Base-by-base conservation (phyloP, 2,329 filamentous ascomycete species). In the Exutisphaerella laricina region DNA sequence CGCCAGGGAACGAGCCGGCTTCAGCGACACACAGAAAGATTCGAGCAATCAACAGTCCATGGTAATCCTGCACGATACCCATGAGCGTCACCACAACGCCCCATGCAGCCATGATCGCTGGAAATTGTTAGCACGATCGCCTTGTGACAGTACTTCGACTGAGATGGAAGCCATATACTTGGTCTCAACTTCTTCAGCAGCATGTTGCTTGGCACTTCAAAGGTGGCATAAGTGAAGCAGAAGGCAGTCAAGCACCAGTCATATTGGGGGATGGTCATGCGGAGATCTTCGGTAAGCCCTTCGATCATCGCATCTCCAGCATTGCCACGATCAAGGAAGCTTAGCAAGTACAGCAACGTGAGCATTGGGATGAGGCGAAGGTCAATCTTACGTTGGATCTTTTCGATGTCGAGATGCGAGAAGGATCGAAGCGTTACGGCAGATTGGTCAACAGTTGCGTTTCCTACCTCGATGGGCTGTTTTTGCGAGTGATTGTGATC, bases 221-320 rank as follows among this genome's bases (percentile, higher is more conserved):
- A 62, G n/a, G 61, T 45, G 10, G 57, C 57, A 45, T 69, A 70
- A 3, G 64, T 58, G 16, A 63, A 57, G 18, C 60, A 58, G 47
- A 56, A 70, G 28, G 65, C 56, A 7, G 62, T 64, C 25, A 69
- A 50, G 40, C 43, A 51, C n/a, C 2, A 37, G 9, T 49, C 68
- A 56, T 65, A 69, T 40, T 63, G 41, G 0, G 39, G 34, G 5
- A 48, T 44, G 2, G 39, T 50, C 3, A 53, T 37, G 10, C 20
- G 4, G 1, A 56, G 39, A 21, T 53, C 49, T 10, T 46, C 29
- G 2, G 25, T n/a, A 32, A 55, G 43, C 18, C 50, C 54, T 26
- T 56, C 53, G 20, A 61, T 59, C 40, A 51, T 55, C 13, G 58
- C 57, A 29, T 60, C 63, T 12, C 66, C 66, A 14, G 46, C 39